A percentile compares a stretch with the other conserved stretches of the same genome.
phyloP scores from a whole-genome alignment of 108 stramenopile species.

The Aurantiochytrium sp. region DNA sequence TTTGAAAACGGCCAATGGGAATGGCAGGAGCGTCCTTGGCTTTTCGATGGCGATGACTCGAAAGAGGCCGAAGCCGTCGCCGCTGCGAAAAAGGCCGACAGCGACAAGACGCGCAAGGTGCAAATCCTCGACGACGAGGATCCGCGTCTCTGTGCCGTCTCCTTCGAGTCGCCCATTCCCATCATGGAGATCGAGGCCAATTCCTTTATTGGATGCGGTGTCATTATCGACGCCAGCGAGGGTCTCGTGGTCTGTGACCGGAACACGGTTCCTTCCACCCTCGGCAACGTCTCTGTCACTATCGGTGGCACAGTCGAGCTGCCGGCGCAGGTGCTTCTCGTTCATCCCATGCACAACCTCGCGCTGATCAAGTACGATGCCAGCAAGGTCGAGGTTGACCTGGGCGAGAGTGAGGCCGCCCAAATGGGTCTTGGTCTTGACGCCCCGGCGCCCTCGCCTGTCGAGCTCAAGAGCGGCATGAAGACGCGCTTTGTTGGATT shows the following conservation, averaged over 20 bases:
- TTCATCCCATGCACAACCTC: conserved; percentile 45
- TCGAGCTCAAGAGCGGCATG: neutral
- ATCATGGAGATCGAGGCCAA: conserved; percentile 28
- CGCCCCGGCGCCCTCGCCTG: neutral
- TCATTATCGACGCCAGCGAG: conserved; percentile 31
- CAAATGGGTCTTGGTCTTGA: neutral
- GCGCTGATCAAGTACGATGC: conserved; percentile 35
- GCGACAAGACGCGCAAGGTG: neutral
- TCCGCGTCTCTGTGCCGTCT: neutral
- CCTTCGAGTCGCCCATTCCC: conserved; percentile 30
- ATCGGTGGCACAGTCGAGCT: conserved; percentile 39
- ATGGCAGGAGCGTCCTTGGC: neutral
- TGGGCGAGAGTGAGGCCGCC: neutral
- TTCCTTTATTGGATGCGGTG: conserved; percentile 25
- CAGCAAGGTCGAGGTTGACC: conserved; percentile 3
- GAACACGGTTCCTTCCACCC: conserved; percentile 32
- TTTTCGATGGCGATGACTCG: neutral
- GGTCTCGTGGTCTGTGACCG: conserved; percentile 47
- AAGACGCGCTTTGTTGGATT: neutral
- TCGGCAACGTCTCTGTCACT: conserved; percentile 42
- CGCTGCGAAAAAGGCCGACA: neutral
- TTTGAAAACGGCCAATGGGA: conserved; percentile 1
- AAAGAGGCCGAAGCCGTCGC: neutral
- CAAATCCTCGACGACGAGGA: neutral
- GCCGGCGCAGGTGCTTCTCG: conserved; percentile 24